Conservation (phyloP, 1,284 basidiomycete genomes). For the Neotropicomus parvogracilis region DNA sequence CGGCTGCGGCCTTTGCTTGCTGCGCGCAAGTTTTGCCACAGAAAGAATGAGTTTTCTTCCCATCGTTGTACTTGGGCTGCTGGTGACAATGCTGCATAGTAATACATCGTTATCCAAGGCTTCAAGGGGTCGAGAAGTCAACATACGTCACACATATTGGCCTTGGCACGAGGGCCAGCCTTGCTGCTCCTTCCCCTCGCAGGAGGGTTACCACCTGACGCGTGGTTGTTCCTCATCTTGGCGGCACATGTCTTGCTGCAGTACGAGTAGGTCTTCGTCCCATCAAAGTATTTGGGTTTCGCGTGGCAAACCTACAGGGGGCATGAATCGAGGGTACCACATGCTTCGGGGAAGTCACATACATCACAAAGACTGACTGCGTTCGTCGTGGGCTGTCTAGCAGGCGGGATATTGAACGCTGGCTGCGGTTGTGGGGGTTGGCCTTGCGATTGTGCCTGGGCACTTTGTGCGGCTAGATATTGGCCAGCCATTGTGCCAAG, state of each 20-base stretch:
- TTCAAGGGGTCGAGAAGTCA: conserved; percentile 2
- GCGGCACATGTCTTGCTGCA: conserved; percentile 37
- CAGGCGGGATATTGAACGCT: conserved; percentile 21
- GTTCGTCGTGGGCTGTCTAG: conserved; percentile 27
- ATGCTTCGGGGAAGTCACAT: conserved; percentile 9
- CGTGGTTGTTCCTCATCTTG: conserved; percentile 27
- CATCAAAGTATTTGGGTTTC: conserved; percentile 47
- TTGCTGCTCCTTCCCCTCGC: conserved; percentile 24
- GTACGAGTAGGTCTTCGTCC: conserved; percentile 36
- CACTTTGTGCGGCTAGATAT: conserved; percentile 42
- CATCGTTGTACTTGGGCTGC: conserved; percentile 53
- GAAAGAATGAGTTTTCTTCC: conserved; percentile 49
- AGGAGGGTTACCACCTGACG: conserved; percentile 16
- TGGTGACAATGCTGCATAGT: conserved; percentile 41
- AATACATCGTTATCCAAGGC: conserved; percentile 12
- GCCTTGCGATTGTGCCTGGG: conserved; percentile 29
- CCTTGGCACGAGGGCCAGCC: conserved; percentile 20
- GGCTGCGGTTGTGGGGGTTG: conserved; percentile 27
- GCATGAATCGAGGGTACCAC: conserved; percentile 8
- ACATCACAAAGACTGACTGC: conserved; percentile 31
- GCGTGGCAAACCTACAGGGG: conserved; percentile 41
- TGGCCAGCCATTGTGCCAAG: conserved; percentile 48
- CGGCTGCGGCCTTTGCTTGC: conserved; percentile 36
- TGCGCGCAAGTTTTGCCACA: conserved; percentile 58
- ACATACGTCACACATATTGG: conserved; percentile 33